These are phyloP conservation scores for Colletotrichum kahawae DNA, from an alignment of 2,329 filamentous ascomycete genomes.

Conservation along the genomic window DNA sequence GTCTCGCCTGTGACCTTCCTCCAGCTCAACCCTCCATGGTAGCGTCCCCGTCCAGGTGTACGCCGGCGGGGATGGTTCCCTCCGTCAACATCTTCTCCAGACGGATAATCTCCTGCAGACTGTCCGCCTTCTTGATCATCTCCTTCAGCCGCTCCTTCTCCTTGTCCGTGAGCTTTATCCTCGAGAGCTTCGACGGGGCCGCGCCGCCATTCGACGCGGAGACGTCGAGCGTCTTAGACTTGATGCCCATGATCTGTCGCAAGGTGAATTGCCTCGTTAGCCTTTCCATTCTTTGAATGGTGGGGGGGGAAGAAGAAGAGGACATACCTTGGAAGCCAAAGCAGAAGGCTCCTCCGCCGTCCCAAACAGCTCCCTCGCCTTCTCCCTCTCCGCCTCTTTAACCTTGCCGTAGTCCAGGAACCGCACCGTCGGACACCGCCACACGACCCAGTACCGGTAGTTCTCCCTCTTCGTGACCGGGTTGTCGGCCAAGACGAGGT, in stretches of 20 bases:
- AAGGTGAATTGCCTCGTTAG: not conserved
- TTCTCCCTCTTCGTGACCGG: conserved; percentile 93
- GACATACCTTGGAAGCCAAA: conserved; percentile 70
- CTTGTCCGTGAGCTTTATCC: conserved; percentile 84
- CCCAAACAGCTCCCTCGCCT: conserved; percentile 83
- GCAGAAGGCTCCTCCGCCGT: conserved; percentile 78
- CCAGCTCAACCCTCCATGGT: conserved; percentile 62
- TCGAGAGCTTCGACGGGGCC: conserved; percentile 67
- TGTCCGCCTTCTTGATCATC: conserved; percentile 87
- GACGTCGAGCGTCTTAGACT: conserved; percentile 76
- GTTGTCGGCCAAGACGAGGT: conserved; percentile 84
- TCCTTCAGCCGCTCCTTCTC: conserved; percentile 87
- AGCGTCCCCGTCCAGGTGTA: conserved; percentile 56
- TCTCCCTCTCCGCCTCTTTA: conserved; percentile 80
- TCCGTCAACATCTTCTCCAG: conserved; percentile 93
- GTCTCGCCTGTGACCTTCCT: not conserved
- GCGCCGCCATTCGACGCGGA: conserved; percentile 46
- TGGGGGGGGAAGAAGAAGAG: not conserved
- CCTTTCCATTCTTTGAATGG: not conserved
- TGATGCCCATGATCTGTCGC: conserved; percentile 78
- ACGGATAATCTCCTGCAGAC: conserved; percentile 85
- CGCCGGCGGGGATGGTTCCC: conserved; percentile 78
- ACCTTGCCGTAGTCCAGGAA: conserved; percentile 95
- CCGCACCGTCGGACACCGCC: conserved; percentile 81
- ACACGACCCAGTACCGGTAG: conserved; percentile 92